Evolutionary conservation across 2,329 filamentous ascomycete species (phyloP).

Genomic region (Penicillium freii): DNA sequence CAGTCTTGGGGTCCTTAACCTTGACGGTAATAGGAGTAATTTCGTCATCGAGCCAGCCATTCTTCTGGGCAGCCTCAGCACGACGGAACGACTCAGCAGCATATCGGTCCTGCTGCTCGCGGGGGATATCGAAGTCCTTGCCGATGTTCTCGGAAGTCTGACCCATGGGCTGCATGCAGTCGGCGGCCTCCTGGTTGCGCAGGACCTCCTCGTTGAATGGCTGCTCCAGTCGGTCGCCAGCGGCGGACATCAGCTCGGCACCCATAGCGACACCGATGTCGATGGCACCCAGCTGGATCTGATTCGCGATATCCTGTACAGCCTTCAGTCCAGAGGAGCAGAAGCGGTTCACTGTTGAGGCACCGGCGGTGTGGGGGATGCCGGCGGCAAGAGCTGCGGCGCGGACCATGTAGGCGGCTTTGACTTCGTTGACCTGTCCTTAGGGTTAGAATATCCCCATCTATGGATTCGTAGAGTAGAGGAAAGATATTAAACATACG

Average conservation of each 20-base stretch:
- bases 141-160: constrained; percentile 97
- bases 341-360: constrained; percentile 87
- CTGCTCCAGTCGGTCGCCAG: constrained; percentile 66
- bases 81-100: constrained; percentile 84
- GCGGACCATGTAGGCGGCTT: constrained; percentile 87
- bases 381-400: constrained; percentile 86
- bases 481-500: constrained; percentile 51
- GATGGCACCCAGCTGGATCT: constrained; percentile 77
- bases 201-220: constrained; percentile 78
- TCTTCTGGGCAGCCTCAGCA: constrained; percentile 86
- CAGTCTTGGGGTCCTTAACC: constrained; percentile 79
- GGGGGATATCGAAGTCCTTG: constrained; percentile 79
- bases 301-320: constrained; percentile 88
- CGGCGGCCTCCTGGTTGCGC: constrained; percentile 70
- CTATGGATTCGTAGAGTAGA: not conserved
- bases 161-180: constrained; percentile 95
- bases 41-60: constrained; percentile 89
- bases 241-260: constrained; percentile 80
- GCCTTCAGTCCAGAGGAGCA: constrained; percentile 96
- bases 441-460: not conserved
- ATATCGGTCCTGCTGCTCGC: constrained; percentile 78
- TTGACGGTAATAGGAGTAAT: constrained; percentile 83
- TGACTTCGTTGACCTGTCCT: constrained; percentile 68
- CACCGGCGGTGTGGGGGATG: constrained; percentile 84
- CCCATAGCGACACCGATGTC: constrained; percentile 84